phyloP scores from a whole-genome alignment of 2,329 filamentous ascomycete genomes.

The Sporothrix pseudoabietina region DNA sequence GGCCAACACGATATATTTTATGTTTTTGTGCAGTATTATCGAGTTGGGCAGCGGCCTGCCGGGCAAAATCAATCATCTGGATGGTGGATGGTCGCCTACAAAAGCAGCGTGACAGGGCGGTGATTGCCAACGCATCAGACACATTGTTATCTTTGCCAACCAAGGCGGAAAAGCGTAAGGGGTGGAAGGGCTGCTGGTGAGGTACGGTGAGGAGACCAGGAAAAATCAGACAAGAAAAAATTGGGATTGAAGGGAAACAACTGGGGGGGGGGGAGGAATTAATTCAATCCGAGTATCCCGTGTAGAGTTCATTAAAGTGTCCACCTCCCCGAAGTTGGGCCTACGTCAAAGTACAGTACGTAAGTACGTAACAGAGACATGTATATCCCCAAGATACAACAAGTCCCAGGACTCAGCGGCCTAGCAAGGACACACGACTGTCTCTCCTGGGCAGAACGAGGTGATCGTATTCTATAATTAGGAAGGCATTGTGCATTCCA shows the following conservation, averaged over 20 bases:
- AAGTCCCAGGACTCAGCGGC: not conserved
- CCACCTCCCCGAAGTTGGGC: no score
- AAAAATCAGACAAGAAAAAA: not conserved
- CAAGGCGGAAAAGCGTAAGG: not conserved
- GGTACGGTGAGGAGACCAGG: not conserved
- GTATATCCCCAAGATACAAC: not conserved
- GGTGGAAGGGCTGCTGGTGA: not conserved
- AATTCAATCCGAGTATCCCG: not conserved
- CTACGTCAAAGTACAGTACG: not conserved
- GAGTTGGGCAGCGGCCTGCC: not conserved
- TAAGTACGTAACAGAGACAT: not conserved
- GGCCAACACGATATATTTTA: not conserved
- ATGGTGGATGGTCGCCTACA: not conserved
- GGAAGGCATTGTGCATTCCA: not conserved
- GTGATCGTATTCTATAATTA: not conserved
- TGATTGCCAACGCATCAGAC: slow-evolving; percentile 26
- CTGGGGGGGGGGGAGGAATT: no score
- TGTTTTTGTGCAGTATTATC: not conserved
- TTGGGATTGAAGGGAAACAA: no score
- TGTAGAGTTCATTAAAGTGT: not conserved
- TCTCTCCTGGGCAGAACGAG: not conserved
- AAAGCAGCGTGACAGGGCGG: not conserved
- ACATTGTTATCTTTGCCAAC: not conserved
- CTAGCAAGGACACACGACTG: not conserved
- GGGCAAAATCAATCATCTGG: not conserved